Evolutionary conservation across 306 rosid genomes (phyloP).

Genomic region (Alnus glutinosa): DNA sequence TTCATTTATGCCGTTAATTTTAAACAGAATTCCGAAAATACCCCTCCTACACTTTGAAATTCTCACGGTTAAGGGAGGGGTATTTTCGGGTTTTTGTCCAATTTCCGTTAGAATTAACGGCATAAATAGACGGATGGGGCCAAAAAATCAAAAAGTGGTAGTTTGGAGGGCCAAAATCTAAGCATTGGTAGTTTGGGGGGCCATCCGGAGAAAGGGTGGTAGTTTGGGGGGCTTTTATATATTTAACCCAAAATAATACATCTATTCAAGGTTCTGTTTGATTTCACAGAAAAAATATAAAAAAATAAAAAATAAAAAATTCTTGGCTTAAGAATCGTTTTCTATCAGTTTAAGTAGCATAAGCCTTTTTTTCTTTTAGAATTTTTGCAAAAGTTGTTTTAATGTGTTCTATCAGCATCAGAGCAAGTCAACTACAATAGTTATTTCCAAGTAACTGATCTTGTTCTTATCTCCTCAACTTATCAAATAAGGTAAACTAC

Average conservation of each 20-base stretch:
- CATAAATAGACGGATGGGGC: too few species aligned
- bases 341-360: not conserved
- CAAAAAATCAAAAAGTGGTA: too few species aligned
- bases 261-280: conserved; percentile 8
- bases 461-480: not conserved
- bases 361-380: not conserved
- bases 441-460: not conserved
- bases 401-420: not conserved
- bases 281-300: not conserved
- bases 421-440: not conserved
- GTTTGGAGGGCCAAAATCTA: too few species aligned
- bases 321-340: not conserved
- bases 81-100: too few species aligned
- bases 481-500: not conserved
- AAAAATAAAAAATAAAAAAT: not conserved
- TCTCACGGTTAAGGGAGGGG: too few species aligned
- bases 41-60: too few species aligned
- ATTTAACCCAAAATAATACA: not conserved
- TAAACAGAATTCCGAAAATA: too few species aligned
- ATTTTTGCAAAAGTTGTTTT: not conserved
- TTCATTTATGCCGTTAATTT: too few species aligned
- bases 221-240: too few species aligned
- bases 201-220: too few species aligned
- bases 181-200: too few species aligned
- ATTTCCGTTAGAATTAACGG: too few species aligned